Conservation (phyloP, 495 filamentous ascomycete species). For the Penicillium tannophilum region DNA sequence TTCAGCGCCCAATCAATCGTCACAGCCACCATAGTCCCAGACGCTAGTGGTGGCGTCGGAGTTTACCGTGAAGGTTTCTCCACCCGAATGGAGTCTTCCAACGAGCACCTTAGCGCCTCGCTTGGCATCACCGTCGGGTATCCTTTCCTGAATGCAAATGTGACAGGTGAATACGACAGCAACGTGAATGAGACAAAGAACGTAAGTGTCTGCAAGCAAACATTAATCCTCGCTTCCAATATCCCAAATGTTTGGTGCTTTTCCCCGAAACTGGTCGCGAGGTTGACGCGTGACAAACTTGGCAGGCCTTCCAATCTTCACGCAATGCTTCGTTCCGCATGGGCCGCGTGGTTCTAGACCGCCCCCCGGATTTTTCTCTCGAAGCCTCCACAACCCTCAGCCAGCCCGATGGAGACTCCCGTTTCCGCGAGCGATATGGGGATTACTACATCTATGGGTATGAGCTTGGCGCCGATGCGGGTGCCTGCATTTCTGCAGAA, state of each 20-base stretch:
- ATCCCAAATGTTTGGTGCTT: background rate
- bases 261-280: too few species aligned
- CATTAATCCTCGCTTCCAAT: background rate
- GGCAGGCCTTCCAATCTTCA: background rate
- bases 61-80: conserved; percentile 4
- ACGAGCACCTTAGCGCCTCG: conserved; percentile 1
- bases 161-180: background rate
- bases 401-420: conserved; percentile 2
- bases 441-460: background rate
- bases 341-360: conserved; percentile 5
- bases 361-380: conserved; percentile 3
- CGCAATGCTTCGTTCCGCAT: conserved; percentile 1
- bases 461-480: conserved; percentile 1
- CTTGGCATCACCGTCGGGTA: conserved; percentile 1
- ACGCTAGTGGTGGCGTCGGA: conserved; percentile 4
- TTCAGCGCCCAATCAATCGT: background rate
- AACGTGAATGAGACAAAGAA: background rate
- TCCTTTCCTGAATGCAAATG: background rate
- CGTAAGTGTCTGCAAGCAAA: background rate
- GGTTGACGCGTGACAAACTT: background rate
- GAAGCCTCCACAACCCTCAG: background rate
- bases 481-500: conserved; percentile 1
- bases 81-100: background rate
- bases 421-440: conserved; percentile 1
- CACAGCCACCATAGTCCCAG: background rate